Evolutionary conservation across 2,329 filamentous ascomycete genomes (phyloP).

Genomic region (Aspergillus texensis): DNA sequence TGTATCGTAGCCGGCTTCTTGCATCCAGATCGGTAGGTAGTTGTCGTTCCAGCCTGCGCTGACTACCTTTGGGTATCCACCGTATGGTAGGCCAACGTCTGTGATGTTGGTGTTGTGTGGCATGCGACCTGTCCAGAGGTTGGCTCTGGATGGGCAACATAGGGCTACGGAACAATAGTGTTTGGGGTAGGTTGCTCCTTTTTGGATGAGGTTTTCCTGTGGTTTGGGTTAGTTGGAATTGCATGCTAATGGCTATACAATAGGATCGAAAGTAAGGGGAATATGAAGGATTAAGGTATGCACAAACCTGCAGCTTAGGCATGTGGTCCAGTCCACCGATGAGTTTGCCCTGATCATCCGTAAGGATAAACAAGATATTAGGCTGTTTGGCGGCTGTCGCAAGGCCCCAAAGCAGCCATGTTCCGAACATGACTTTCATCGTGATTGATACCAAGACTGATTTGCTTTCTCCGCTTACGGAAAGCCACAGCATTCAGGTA

Average conservation of each 20-base stretch:
- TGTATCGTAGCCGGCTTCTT: slow-evolving; percentile 68
- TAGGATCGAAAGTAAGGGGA: neutral
- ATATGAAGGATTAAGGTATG: neutral
- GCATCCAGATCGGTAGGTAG: slow-evolving; percentile 72
- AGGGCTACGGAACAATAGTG: slow-evolving; percentile 65
- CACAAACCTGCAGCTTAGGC: slow-evolving; percentile 43
- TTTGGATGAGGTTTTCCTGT: slow-evolving; percentile 55
- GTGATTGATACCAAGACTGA: neutral
- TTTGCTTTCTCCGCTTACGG: neutral
- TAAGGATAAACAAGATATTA: slow-evolving; percentile 69
- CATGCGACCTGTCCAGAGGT: slow-evolving; percentile 64
- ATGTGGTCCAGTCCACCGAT: slow-evolving; percentile 52
- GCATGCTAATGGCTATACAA: neutral
- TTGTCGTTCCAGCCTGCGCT: slow-evolving; percentile 66
- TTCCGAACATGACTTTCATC: neutral
- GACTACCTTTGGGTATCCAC: slow-evolving; percentile 66
- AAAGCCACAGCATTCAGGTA: neutral
- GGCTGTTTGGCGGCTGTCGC: slow-evolving; percentile 32
- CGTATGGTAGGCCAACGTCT: slow-evolving; percentile 36
- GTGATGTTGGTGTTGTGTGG: slow-evolving; percentile 73
- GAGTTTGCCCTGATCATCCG: slow-evolving; percentile 65
- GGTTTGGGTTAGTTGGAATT: slow-evolving; percentile 20
- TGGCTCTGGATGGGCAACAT: slow-evolving; percentile 68
- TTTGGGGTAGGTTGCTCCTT: slow-evolving; percentile 61
- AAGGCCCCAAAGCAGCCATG: slow-evolving; percentile 12